A percentile compares a stretch with the other conserved stretches of the same genome.
Evolutionary conservation across 768 basidiomycete genomes (phyloP).

Genomic region (Strobilomyces dryophilus): DNA sequence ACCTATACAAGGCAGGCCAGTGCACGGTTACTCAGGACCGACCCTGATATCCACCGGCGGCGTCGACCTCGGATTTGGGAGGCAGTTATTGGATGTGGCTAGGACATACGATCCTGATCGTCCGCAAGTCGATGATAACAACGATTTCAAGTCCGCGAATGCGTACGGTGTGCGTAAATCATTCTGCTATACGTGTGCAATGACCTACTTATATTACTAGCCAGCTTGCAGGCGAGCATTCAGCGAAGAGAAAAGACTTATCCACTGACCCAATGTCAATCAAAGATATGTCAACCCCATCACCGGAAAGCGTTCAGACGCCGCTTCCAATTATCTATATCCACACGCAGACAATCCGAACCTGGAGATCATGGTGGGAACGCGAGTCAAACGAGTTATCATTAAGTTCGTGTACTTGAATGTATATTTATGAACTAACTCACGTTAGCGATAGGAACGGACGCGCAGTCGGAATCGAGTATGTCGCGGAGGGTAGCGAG

Average conservation of each 20-base stretch:
- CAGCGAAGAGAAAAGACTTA: too few relatives aligned
- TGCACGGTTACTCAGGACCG: constrained; percentile 36
- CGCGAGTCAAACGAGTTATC: constrained; percentile 5
- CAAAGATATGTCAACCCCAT: constrained; percentile 49
- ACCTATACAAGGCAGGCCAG: constrained; percentile 26
- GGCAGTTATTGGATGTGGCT: constrained; percentile 46
- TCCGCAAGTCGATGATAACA: constrained; percentile 41
- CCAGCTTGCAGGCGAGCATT: constrained; percentile 14
- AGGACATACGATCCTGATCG: constrained; percentile 45
- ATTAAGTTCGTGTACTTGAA: not conserved
- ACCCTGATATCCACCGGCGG: constrained; percentile 19
- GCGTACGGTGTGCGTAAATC: constrained; percentile 22
- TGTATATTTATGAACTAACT: too few relatives aligned
- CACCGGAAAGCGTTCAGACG: constrained; percentile 33
- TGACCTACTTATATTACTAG: constrained; percentile 1
- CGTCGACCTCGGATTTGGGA: constrained; percentile 16
- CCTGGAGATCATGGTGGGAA: constrained; percentile 30
- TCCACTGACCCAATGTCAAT: not conserved
- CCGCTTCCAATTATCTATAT: constrained; percentile 37
- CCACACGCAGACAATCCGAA: constrained; percentile 28
- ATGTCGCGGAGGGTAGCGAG: constrained; percentile 18
- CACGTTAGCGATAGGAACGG: constrained; percentile 22
- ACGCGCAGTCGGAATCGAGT: constrained; percentile 38
- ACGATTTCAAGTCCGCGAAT: constrained; percentile 35
- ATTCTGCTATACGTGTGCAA: not conserved